These are phyloP conservation scores for Ogataea nitratoaversa DNA, from an alignment of 805 yeast genomes.

Conservation along the genomic window DNA sequence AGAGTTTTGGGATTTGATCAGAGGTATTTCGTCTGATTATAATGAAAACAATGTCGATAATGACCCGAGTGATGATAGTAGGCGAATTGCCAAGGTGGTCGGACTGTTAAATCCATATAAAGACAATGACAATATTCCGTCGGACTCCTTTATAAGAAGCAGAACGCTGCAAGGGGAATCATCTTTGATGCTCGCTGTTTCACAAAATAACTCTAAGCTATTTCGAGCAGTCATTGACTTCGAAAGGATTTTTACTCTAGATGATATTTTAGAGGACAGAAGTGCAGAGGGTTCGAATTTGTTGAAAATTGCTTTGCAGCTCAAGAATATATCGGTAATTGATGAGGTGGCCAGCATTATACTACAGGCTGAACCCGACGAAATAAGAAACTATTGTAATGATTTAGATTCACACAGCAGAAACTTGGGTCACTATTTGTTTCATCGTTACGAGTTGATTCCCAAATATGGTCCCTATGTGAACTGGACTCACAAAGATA, in stretches of 20 bases:
- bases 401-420: slow-evolving; percentile 49
- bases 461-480: slow-evolving; percentile 51
- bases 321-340: slow-evolving; percentile 45
- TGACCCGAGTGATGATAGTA: slow-evolving; percentile 16
- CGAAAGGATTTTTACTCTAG: slow-evolving; percentile 51
- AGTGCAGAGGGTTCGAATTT: slow-evolving; percentile 53
- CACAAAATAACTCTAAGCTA: slow-evolving; percentile 39
- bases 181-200: slow-evolving; percentile 58
- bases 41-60: slow-evolving; percentile 16
- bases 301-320: slow-evolving; percentile 56
- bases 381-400: slow-evolving; percentile 46
- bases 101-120: slow-evolving; percentile 12
- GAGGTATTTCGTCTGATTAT: slow-evolving; percentile 23
- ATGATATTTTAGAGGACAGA: slow-evolving; percentile 63
- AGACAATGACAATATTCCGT: slow-evolving; percentile 8
- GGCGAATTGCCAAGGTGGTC: slow-evolving; percentile 9
- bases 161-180: slow-evolving; percentile 66
- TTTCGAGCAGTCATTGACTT: slow-evolving; percentile 44
- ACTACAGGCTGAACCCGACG: slow-evolving; percentile 36
- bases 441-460: slow-evolving; percentile 51
- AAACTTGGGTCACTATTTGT: slow-evolving; percentile 69
- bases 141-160: slow-evolving; percentile 30
- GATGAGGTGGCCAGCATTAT: slow-evolving; percentile 45
- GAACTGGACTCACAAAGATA: slow-evolving; percentile 68
- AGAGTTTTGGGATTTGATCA: slow-evolving; percentile 51